These are phyloP conservation scores for Boletellus deceptivus DNA, from an alignment of 1,284 basidiomycete species.

Conservation along the genomic window DNA sequence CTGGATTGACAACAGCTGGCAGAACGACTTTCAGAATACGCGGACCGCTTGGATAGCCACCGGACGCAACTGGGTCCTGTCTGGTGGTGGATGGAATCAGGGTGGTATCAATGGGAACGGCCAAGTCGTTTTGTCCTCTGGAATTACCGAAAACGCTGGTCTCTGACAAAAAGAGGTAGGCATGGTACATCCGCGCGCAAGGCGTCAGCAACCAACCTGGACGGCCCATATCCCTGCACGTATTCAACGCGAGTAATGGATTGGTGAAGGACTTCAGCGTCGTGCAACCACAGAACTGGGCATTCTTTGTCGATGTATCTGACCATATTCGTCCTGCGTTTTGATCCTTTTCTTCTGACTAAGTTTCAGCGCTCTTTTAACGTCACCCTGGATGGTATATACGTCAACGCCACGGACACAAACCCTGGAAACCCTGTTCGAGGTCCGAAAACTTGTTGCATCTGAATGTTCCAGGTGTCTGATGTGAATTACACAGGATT, in stretches of 20 bases:
- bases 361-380: background rate
- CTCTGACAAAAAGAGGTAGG: background rate
- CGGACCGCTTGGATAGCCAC: background rate
- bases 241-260: background rate
- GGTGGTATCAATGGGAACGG: background rate
- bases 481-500: too few relatives aligned
- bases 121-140: background rate
- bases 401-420: background rate
- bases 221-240: too few relatives aligned
- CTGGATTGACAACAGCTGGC: background rate
- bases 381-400: background rate
- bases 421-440: too few relatives aligned
- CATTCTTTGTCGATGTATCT: background rate
- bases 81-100: background rate
- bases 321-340: background rate
- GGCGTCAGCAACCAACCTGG: background rate
- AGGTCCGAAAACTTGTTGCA: too few relatives aligned
- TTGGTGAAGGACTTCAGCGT: background rate
- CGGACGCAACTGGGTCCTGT: background rate
- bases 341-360: background rate
- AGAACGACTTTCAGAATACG: background rate
- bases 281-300: background rate
- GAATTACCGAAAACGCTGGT: background rate
- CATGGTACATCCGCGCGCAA: background rate
- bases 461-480: too few relatives aligned